Evolutionary conservation across 1,139 yeast species (phyloP).

Genomic region (Cylindricascospora bacillispora): DNA sequence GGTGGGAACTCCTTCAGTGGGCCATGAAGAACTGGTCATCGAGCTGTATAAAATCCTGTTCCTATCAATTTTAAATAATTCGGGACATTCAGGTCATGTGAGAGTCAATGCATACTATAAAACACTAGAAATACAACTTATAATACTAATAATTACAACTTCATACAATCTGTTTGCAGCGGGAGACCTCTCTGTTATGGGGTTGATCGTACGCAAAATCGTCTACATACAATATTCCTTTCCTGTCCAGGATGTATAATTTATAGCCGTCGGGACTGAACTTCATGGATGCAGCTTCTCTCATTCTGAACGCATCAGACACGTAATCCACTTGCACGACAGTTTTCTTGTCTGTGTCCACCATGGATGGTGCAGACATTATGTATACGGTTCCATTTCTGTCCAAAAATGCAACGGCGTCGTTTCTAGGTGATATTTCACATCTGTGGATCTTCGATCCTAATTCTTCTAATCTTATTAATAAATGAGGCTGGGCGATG

Average conservation of each 20-base stretch:
- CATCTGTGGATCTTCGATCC: conserved; percentile 67
- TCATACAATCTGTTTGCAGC: conserved; percentile 43
- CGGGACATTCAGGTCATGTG: too few species aligned
- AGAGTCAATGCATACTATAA: too few species aligned
- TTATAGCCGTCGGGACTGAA: conserved; percentile 77
- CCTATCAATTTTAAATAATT: too few species aligned
- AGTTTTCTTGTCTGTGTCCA: conserved; percentile 40
- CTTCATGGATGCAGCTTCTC: conserved; percentile 62
- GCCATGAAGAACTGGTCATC: too few species aligned
- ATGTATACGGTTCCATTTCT: conserved; percentile 65
- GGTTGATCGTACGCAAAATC: conserved; percentile 86
- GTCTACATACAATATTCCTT: conserved; percentile 63
- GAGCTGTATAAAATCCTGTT: too few species aligned
- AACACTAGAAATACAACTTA: too few species aligned
- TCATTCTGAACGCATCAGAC: conserved; percentile 52
- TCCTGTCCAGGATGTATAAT: conserved; percentile 63
- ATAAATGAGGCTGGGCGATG: conserved; percentile 43
- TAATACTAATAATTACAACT: background rate
- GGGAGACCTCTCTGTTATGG: conserved; percentile 62
- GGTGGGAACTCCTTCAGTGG: too few species aligned
- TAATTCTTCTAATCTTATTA: conserved; percentile 59
- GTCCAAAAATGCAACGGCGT: conserved; percentile 69
- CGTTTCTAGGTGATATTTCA: conserved; percentile 75
- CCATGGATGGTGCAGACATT: conserved; percentile 49
- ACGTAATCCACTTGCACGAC: conserved; percentile 69